phyloP scores from a whole-genome alignment of 495 filamentous ascomycete genomes.

The Margaritispora aquatica region DNA sequence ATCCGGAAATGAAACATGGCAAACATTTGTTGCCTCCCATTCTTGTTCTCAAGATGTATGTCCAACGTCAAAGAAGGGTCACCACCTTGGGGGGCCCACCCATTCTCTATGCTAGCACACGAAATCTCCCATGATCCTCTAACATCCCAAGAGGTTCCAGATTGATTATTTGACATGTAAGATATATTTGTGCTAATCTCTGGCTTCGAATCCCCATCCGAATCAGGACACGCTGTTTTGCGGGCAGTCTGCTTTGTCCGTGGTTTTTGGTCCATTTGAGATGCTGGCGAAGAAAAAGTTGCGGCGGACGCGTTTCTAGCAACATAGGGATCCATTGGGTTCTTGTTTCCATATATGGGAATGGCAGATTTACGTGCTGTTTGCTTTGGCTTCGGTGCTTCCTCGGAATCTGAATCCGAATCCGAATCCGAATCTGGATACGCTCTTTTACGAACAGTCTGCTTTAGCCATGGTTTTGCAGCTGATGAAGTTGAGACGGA shows the following conservation, averaged over 20 bases:
- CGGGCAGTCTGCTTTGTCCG: constrained; percentile 7
- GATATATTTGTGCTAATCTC: not conserved
- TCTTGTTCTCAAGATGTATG: not conserved
- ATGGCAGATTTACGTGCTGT: too few relatives aligned
- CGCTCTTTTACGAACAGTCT: too few relatives aligned
- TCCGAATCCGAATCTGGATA: too few relatives aligned
- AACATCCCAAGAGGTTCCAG: not conserved
- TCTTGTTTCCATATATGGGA: too few relatives aligned
- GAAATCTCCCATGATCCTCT: constrained; percentile 1
- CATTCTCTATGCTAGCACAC: not conserved
- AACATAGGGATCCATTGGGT: too few relatives aligned
- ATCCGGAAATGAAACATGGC: constrained; percentile 1
- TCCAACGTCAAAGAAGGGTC: not conserved
- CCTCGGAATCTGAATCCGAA: too few relatives aligned
- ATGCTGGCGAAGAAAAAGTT: too few relatives aligned
- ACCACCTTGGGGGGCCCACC: not conserved
- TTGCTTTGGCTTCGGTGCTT: too few relatives aligned
- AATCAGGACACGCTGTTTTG: not conserved
- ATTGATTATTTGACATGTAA: not conserved
- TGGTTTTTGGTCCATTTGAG: too few relatives aligned
- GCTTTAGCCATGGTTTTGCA: too few relatives aligned
- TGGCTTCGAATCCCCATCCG: not conserved
- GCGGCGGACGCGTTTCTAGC: too few relatives aligned
- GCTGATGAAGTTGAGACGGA: too few relatives aligned
- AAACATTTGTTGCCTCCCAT: not conserved